These are phyloP conservation scores for Globomyces pollinis-pini DNA, from an alignment of 192 early-diverging fungal species.

Conservation along the genomic window DNA sequence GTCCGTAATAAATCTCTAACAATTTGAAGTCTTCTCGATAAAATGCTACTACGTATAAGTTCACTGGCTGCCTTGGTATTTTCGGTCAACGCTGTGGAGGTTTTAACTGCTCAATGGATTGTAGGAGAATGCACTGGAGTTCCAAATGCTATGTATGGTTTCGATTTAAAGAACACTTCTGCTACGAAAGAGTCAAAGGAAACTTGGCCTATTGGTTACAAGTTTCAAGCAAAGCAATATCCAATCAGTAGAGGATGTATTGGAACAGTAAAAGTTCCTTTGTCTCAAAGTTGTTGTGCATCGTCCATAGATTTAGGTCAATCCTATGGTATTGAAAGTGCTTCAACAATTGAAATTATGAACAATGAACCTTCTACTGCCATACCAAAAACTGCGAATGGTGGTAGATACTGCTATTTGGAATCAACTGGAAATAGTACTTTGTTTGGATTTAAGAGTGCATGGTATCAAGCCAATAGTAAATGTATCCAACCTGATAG, in stretches of 20 bases:
- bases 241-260: neutral
- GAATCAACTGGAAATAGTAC: neutral
- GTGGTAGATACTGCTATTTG: neutral
- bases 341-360: neutral
- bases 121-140: neutral
- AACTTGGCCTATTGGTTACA: neutral
- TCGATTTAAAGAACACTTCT: neutral
- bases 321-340: neutral
- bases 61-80: no score
- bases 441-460: neutral
- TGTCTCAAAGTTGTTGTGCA: constrained; percentile 2
- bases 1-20: no score
- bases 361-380: neutral
- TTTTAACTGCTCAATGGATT: no score
- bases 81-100: no score
- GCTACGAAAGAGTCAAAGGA: neutral
- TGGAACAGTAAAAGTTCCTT: constrained; percentile 8
- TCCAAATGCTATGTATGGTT: neutral
- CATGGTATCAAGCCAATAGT: neutral
- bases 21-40: no score
- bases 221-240: neutral
- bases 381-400: neutral
- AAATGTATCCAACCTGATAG: neutral
- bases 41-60: no score
- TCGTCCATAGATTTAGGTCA: neutral